phyloP scores from a whole-genome alignment of 139 green algal genomes.

The Tetraselmis chui region DNA sequence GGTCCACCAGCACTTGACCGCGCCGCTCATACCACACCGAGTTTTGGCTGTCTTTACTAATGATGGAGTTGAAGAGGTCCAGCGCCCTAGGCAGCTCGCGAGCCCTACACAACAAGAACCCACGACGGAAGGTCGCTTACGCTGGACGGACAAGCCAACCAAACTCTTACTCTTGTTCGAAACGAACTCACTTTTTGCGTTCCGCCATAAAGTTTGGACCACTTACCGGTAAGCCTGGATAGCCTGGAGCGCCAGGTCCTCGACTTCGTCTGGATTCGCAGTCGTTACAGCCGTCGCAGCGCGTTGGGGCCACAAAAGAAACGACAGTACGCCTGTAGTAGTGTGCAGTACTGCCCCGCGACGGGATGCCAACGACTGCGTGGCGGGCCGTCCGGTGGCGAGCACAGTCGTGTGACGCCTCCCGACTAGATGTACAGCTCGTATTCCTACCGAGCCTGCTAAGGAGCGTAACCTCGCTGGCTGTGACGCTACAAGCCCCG shows the following conservation, averaged over 20 bases:
- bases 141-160: background rate
- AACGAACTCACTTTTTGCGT: background rate
- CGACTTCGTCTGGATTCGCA: background rate
- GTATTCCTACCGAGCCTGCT: too few relatives aligned
- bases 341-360: too few relatives aligned
- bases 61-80: constrained; percentile 29
- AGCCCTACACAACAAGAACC: background rate
- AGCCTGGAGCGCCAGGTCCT: background rate
- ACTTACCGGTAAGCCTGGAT: background rate
- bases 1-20: constrained; percentile 63
- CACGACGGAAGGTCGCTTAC: too few relatives aligned
- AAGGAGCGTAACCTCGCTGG: too few relatives aligned
- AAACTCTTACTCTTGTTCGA: background rate
- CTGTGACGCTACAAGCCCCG: too few relatives aligned
- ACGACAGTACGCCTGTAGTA: too few relatives aligned
- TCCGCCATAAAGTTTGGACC: background rate
- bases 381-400: too few relatives aligned
- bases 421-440: too few relatives aligned
- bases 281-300: too few relatives aligned
- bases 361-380: too few relatives aligned
- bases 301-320: too few relatives aligned
- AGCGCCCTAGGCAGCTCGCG: constrained; percentile 14
- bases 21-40: constrained; percentile 58
- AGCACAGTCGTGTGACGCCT: too few relatives aligned
- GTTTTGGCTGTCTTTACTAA: constrained; percentile 23